Evolutionary conservation across 192 early-diverging fungal genomes (phyloP), one percentile per base, ranked within the genome.

Genomic region (Entrophospora sp.): DNA sequence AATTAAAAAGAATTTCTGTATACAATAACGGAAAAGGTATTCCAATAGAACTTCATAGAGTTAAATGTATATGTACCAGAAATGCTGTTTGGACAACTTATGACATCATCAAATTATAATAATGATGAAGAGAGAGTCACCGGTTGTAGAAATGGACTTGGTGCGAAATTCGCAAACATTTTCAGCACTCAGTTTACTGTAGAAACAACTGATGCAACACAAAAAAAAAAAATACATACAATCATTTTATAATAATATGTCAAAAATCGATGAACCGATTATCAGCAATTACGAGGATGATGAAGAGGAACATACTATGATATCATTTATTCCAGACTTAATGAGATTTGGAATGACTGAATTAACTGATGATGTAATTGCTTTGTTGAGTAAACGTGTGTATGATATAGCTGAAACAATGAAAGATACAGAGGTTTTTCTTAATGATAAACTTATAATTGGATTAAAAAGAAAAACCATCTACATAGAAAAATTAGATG

Each of bases 41-140:
- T 55, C 96, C 96, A 0, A 80, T 99, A 34, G 86, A 94, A 69
- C 88, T 96, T 22, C 96, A 99, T 71, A 80, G 84, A 91, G 51
- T 91, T 97, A 73, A 71, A 83, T 14, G 81, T 93, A 27, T 97
- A 95, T 51, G 93, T 99, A 4, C 96, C 96, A 0, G 95, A 99
- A 64, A 83, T 99, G 38, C 96, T 99, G 60, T 97, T 99, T 76
- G 95, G 95, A 0, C 94, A 97, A 64, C 76, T 99, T 28, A 78
- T 99, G 28, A 99, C 96, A 1, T 95, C 93, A 5, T 94, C 91
- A 49, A 97, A 99, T 79, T 99, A 97, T 72, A 86, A 99, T 72
- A 95, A 99, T 74, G 75, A 84, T 12, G 87, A 97, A 71, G 87
- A 97, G 68, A 97, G 96, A 74, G 84, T 91, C 30, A 93, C 92